Evolutionary conservation across 768 basidiomycete genomes (phyloP), one percentile per base, ranked within the genome.

Genomic region (Suillus fuscotomentosus): DNA sequence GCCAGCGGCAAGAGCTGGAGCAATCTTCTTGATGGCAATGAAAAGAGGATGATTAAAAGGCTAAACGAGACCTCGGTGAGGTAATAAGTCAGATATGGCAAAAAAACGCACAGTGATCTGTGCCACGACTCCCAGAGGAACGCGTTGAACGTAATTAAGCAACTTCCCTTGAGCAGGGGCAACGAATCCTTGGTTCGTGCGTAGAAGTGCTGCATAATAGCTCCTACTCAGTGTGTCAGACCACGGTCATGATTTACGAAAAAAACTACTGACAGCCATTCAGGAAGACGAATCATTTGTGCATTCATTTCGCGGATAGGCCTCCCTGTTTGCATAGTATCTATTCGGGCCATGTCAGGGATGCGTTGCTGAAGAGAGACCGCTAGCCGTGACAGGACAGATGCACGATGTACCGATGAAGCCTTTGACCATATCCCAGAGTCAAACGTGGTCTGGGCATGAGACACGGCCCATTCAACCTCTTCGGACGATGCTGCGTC

Each of bases 41-140:
- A 95, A 75, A n/a, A 95, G 78, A 1, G 94, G 94, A 68, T 95
- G 93, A 69, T 95, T 95, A 75, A 94, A 95, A 3, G 93, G 91
- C 90, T 93, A 66, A 17, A 60, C 54, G 51, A 22, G 24, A 41
- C 14, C n/a, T 15, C 11, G 48, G 38, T 64, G 60, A 65, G 42
- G 60, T 8, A 31, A 45, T 48, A 38, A 17, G 34, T 62, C 24
- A 47, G 50, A 5, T 34, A 17, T 10, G 51, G 38, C 7, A 34
- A 20, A 36, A 31, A 47, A 10, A 59, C 64, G 73, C 63, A 92
- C 92, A 15, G 91, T 94, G 31, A 95, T 91, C 72, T 95, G 92
- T 1, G 89, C 93, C 45, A 94, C 91, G n/a, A 94, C 93, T 13
- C 94, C 94, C 0, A 95, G 82, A 0, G 94, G 92, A 13, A 92